phyloP scores from a whole-genome alignment of 2,329 filamentous ascomycete genomes.

The Graphilbum fragrans region DNA sequence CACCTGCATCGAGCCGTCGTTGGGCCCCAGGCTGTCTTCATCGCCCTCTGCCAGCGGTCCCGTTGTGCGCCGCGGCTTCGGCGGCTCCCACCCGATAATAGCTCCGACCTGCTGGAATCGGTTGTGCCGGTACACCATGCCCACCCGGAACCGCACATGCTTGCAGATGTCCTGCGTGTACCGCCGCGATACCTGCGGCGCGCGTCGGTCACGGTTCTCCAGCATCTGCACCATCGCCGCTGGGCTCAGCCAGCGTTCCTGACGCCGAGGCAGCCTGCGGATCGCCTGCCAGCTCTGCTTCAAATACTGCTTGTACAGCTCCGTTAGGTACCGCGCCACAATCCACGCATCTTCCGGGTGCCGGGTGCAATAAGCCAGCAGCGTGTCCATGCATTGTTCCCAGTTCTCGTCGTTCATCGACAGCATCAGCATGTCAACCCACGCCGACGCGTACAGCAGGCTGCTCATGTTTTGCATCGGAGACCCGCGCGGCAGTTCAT shows the following conservation, averaged over 20 bases:
- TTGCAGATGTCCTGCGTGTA: slow-evolving; percentile 21
- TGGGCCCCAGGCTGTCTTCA: too few relatives aligned
- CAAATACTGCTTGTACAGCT: slow-evolving; percentile 39
- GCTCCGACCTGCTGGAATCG: slow-evolving; percentile 70
- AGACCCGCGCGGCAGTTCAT: slow-evolving; percentile 24
- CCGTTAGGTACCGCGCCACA: slow-evolving; percentile 54
- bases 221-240: slow-evolving; percentile 26
- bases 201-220: slow-evolving; percentile 29
- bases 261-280: slow-evolving; percentile 17
- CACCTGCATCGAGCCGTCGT: slow-evolving; percentile 13
- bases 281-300: slow-evolving; percentile 51
- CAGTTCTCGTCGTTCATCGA: slow-evolving; percentile 35
- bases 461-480: slow-evolving; percentile 40
- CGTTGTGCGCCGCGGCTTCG: slow-evolving; percentile 11
- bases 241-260: slow-evolving; percentile 20
- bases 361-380: slow-evolving; percentile 50
- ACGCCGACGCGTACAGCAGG: slow-evolving; percentile 61
- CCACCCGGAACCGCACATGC: slow-evolving; percentile 54
- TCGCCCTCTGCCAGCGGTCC: too few relatives aligned
- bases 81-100: slow-evolving; percentile 66
- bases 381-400: slow-evolving; percentile 49
- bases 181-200: slow-evolving; percentile 20
- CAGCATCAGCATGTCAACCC: slow-evolving; percentile 52
- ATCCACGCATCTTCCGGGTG: slow-evolving; percentile 63
- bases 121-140: slow-evolving; percentile 73